Conservation (phyloP, 345 rosid species). For the Mallotus nudiflorus region DNA sequence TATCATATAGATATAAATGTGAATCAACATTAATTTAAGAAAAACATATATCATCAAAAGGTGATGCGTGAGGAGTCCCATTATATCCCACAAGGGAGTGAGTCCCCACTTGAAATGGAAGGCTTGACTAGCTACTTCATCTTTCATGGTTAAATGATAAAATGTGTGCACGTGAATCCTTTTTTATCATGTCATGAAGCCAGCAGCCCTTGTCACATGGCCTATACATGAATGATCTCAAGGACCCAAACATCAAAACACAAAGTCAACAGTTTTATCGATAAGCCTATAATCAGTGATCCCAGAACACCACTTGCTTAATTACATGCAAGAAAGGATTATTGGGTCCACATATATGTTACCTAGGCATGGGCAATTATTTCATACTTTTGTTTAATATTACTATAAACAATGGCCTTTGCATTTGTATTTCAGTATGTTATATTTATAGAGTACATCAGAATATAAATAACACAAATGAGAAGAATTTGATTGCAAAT, state of each 20-base stretch:
- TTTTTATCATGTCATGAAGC: neutral
- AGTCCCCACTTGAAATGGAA: slow-evolving; percentile 6
- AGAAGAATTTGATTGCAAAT: no score
- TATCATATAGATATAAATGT: no score
- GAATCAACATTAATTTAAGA: neutral
- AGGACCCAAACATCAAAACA: neutral
- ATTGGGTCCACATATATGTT: slow-evolving; percentile 5
- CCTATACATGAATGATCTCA: neutral
- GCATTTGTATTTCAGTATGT: no score
- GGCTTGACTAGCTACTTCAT: neutral
- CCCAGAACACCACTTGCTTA: neutral
- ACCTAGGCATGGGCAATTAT: slow-evolving; percentile 10
- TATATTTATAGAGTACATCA: no score
- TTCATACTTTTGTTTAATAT: no score
- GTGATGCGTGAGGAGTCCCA: neutral
- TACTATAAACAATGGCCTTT: no score
- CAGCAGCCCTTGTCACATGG: neutral
- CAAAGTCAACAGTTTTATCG: neutral
- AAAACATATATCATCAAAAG: neutral
- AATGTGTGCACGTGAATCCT: neutral
- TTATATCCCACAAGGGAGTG: neutral
- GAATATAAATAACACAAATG: no score
- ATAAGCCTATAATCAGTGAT: no score
- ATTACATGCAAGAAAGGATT: slow-evolving; percentile 7
- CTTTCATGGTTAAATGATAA: neutral